These are phyloP conservation scores for Pythium sp. DNA, from an alignment of 352 stramenopile genomes.

Conservation along the genomic window DNA sequence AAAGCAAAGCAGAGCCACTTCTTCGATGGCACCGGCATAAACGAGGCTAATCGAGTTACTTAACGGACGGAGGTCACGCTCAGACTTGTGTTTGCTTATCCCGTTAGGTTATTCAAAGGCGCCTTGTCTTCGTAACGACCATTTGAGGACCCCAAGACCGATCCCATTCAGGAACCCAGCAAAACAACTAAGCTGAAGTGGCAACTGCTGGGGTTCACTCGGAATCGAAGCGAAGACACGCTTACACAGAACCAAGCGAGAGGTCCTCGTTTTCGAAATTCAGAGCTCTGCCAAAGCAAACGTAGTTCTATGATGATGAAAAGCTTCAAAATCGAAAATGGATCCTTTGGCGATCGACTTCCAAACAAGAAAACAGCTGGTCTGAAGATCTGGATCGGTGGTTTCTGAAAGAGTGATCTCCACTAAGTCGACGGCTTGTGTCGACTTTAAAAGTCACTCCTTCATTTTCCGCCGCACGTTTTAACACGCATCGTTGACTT, in stretches of 20 bases:
- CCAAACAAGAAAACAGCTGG: neutral
- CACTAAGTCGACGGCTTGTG: neutral
- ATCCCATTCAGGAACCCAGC: neutral
- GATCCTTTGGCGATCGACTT: constrained; percentile 1
- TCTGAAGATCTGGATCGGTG: neutral
- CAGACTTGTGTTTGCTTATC: neutral
- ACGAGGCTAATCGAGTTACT: neutral
- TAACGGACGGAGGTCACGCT: neutral
- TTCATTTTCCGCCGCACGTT: neutral
- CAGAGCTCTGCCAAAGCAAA: neutral
- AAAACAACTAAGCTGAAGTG: neutral
- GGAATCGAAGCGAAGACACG: neutral
- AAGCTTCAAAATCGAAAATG: neutral
- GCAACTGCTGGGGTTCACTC: neutral
- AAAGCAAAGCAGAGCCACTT: neutral
- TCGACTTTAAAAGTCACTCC: neutral
- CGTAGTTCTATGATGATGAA: neutral
- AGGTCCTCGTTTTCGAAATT: neutral
- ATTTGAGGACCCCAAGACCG: no score
- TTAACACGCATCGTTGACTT: constrained; percentile 3
- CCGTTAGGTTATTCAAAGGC: neutral
- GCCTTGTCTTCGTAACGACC: no score
- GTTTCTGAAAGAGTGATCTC: neutral
- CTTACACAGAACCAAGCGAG: neutral
- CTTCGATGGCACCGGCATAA: neutral